phyloP scores from a whole-genome alignment of 1,139 yeast species.

The Yamadazyma membranifaciens region DNA sequence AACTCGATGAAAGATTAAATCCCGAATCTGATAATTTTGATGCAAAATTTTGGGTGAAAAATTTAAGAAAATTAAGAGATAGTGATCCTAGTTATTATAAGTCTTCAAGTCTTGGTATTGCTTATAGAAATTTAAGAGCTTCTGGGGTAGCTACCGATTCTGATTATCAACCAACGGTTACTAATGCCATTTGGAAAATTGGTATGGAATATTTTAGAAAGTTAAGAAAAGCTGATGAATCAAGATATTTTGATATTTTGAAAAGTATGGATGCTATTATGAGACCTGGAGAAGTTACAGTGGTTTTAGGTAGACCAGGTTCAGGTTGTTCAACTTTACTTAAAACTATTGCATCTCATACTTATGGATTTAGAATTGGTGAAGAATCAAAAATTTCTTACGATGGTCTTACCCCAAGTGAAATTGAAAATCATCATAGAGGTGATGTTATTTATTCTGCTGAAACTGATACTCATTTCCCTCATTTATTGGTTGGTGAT shows the following conservation, averaged over 20 bases:
- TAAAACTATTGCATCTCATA: constrained; percentile 65
- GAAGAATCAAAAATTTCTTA: constrained; percentile 42
- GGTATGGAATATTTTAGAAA: constrained; percentile 23
- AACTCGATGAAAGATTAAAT: constrained; percentile 17
- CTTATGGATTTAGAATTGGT: constrained; percentile 66
- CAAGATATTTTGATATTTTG: constrained; percentile 25
- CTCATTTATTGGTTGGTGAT: constrained; percentile 50
- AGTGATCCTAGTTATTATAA: constrained; percentile 64
- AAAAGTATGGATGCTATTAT: constrained; percentile 32
- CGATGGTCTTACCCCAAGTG: constrained; percentile 29
- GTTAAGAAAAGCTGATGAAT: constrained; percentile 29
- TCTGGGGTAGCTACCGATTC: constrained; percentile 75
- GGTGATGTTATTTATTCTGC: constrained; percentile 51
- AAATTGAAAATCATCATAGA: constrained; percentile 26
- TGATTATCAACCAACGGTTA: constrained; percentile 73
- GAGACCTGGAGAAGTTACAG: constrained; percentile 66
- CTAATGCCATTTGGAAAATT: constrained; percentile 41
- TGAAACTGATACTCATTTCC: constrained; percentile 52
- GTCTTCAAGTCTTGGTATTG: constrained; percentile 65
- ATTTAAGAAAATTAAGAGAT: constrained; percentile 51
- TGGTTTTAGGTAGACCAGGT: constrained; percentile 79
- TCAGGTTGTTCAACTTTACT: constrained; percentile 79
- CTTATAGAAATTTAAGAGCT: constrained; percentile 67
- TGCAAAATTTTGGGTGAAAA: constrained; percentile 69
- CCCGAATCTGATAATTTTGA: constrained; percentile 52